Evolutionary conservation across 1,284 basidiomycete species (phyloP).

Genomic region (Microbotryum silenes-acaulis): DNA sequence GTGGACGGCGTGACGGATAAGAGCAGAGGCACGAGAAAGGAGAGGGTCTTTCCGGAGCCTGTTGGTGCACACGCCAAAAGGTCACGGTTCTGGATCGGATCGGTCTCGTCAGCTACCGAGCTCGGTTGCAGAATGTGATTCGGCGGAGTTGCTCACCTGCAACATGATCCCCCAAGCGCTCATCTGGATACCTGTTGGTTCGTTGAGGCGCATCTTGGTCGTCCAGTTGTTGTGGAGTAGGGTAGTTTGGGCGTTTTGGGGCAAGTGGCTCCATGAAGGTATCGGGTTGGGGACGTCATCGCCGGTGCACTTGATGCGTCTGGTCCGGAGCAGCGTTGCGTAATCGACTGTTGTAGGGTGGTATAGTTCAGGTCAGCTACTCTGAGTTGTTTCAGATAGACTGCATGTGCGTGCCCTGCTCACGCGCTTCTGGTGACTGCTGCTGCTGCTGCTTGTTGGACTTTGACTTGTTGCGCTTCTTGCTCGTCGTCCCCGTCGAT

Average conservation of each 20-base stretch:
- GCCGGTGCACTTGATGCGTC: conserved; percentile 39
- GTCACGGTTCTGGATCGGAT: conserved; percentile 55
- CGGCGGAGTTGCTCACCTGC: conserved; percentile 22
- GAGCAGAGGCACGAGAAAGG: conserved; percentile 77
- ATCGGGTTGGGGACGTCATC: conserved; percentile 42
- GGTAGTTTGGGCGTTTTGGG: neutral
- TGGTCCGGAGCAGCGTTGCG: conserved; percentile 12
- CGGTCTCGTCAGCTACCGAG: neutral
- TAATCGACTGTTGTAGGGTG: conserved; percentile 4
- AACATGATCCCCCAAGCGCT: conserved; percentile 41
- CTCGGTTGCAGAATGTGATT: neutral
- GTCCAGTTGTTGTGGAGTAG: conserved; percentile 84
- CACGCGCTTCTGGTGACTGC: neutral
- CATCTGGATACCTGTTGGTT: conserved; percentile 41
- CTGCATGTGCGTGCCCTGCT: neutral
- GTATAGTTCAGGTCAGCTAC: neutral
- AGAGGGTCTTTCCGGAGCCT: conserved; percentile 86
- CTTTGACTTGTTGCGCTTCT: conserved; percentile 31
- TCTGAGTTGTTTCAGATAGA: too few relatives aligned
- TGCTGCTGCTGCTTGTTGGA: conserved; percentile 11
- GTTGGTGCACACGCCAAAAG: conserved; percentile 87
- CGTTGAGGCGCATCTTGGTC: conserved; percentile 44
- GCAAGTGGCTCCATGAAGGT: conserved; percentile 37
- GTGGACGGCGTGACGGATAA: conserved; percentile 38
- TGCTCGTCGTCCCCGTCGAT: conserved; percentile 24